Evolutionary conservation across 129 eudicot genomes (phyloP).

Genomic region (Artemisia annua): DNA sequence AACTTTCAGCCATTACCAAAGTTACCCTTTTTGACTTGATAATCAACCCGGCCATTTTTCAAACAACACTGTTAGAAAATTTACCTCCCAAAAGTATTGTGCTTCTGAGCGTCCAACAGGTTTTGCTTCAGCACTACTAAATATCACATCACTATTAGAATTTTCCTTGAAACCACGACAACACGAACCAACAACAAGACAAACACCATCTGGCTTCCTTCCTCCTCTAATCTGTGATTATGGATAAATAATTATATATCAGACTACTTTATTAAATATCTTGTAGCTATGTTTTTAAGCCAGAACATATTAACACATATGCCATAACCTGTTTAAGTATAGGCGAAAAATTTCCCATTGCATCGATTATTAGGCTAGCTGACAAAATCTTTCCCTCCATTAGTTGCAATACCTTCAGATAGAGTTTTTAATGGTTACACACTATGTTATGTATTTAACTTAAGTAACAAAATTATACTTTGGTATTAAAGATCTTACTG

Average conservation of each 20-base stretch:
- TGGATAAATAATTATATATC: background rate
- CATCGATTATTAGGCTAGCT: conserved; percentile 85
- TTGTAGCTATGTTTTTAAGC: background rate
- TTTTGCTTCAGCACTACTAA: conserved; percentile 67
- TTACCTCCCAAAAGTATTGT: conserved; percentile 98
- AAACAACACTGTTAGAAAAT: conserved; percentile 2
- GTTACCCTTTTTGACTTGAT: background rate
- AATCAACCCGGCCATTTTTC: background rate
- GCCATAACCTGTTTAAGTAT: conserved; percentile 77
- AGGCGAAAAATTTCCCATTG: conserved; percentile 99
- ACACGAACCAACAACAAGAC: conserved; percentile 98
- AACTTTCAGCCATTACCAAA: background rate
- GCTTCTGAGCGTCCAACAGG: conserved; percentile 73
- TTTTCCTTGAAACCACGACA: conserved; percentile 79
- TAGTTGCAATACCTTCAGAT: conserved; percentile 64
- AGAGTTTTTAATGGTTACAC: background rate
- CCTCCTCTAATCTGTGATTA: conserved; percentile 68
- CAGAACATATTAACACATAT: conserved; percentile 11
- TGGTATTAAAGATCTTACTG: conserved; percentile 53
- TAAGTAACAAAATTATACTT: conserved; percentile 8
- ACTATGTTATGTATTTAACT: background rate
- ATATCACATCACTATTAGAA: conserved; percentile 82
- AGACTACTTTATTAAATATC: background rate
- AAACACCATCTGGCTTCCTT: conserved; percentile 95
- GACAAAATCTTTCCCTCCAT: conserved; percentile 64